Percentiles rank a stretch among this genome's conserved stretches.
These are phyloP conservation scores for Cystobasidium slooffiae DNA, from an alignment of 1,284 basidiomycete species.

Conservation along the genomic window DNA sequence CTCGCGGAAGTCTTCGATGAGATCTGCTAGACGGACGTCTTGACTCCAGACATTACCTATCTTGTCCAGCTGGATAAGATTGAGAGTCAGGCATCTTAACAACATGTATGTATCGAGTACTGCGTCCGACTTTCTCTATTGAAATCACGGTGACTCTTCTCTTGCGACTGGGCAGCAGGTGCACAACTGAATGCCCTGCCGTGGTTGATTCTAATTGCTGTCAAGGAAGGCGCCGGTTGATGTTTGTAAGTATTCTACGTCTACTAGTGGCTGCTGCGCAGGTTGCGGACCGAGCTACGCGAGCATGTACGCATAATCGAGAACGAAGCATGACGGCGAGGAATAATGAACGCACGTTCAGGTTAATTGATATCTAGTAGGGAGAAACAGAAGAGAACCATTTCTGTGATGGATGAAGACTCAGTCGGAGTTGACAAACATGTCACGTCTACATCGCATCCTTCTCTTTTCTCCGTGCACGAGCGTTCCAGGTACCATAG, in stretches of 20 bases:
- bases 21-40: conserved; percentile 9
- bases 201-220: too few relatives aligned
- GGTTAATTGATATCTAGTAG: background rate
- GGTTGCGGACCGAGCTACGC: too few relatives aligned
- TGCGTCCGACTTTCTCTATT: background rate
- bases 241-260: too few relatives aligned
- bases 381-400: background rate
- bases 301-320: background rate
- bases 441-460: conserved; percentile 10
- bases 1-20: conserved; percentile 27
- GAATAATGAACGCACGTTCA: background rate
- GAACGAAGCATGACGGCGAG: background rate
- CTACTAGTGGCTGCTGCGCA: background rate
- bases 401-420: background rate
- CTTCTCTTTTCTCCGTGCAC: background rate
- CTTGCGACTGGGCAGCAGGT: background rate
- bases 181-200: too few relatives aligned
- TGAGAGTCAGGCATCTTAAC: background rate
- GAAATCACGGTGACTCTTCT: background rate
- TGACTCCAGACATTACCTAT: conserved; percentile 3
- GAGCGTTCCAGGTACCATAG: background rate
- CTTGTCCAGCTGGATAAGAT: conserved; percentile 2
- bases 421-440: conserved; percentile 11
- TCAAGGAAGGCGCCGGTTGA: too few relatives aligned
- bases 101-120: background rate